A percentile compares a stretch with the other conserved stretches of the same genome.
Evolutionary conservation across 1,284 basidiomycete species (phyloP).

Genomic region (Papiliotrema laurentii): DNA sequence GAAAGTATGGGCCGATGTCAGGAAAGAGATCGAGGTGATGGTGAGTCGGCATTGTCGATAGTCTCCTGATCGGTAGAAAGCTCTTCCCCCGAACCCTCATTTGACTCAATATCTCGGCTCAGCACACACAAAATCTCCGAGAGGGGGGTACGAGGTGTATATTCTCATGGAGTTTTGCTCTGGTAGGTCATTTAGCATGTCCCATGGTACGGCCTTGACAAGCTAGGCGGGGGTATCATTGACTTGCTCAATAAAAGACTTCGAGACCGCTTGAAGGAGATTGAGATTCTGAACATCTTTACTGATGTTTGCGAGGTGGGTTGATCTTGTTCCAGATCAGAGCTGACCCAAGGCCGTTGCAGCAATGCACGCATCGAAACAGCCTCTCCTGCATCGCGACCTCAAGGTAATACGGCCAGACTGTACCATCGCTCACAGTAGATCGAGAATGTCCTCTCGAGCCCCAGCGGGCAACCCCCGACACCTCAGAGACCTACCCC

Average conservation of each 20-base stretch:
- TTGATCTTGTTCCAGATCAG: not conserved
- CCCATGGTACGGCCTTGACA: not conserved
- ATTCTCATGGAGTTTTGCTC: slow-evolving; percentile 98
- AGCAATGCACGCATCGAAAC: slow-evolving; percentile 88
- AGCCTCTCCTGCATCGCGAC: slow-evolving; percentile 86
- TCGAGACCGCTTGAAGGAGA: slow-evolving; percentile 85
- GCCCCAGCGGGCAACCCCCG: slow-evolving; percentile 47
- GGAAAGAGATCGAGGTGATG: slow-evolving; percentile 98
- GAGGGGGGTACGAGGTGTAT: slow-evolving; percentile 89
- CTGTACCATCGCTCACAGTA: slow-evolving; percentile 13
- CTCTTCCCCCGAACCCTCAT: slow-evolving; percentile 30
- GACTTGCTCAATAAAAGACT: slow-evolving; percentile 98
- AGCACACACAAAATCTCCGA: slow-evolving; percentile 75
- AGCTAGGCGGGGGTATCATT: slow-evolving; percentile 88
- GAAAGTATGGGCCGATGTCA: slow-evolving; percentile 84
- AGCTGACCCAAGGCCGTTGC: slow-evolving; percentile 59
- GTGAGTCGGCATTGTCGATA: slow-evolving; percentile 54
- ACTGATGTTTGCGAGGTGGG: slow-evolving; percentile 78
- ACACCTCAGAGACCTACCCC: slow-evolving; percentile 51
- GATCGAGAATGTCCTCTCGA: slow-evolving; percentile 89
- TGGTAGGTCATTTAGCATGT: slow-evolving; percentile 45
- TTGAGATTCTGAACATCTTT: slow-evolving; percentile 96
- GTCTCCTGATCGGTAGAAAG: slow-evolving; percentile 27
- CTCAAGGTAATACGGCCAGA: slow-evolving; percentile 59
- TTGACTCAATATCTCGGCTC: slow-evolving; percentile 50